A percentile compares a stretch with the other conserved stretches of the same genome.
These are phyloP conservation scores for Diplosphaera chodatii DNA, from an alignment of 139 green algal species.

Conservation along the genomic window DNA sequence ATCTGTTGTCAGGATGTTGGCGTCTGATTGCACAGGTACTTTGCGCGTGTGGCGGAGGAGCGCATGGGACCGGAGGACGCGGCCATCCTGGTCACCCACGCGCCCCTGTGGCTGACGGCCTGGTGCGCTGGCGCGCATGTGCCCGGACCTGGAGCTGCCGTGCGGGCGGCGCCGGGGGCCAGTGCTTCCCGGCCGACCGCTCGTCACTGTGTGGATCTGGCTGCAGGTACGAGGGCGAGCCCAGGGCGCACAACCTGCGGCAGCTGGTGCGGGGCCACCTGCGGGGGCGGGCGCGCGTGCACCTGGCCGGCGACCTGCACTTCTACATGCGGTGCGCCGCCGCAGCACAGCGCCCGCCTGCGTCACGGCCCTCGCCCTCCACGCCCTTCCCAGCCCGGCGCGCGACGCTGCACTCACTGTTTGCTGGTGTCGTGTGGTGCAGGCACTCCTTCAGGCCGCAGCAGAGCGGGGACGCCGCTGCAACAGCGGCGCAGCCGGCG, in stretches of 20 bases:
- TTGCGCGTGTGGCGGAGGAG: slow-evolving; percentile 77
- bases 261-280: slow-evolving; percentile 77
- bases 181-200: no score
- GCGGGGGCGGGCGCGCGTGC: slow-evolving; percentile 56
- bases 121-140: slow-evolving; percentile 63
- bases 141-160: no score
- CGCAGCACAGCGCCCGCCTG: no score
- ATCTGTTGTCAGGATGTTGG: no score
- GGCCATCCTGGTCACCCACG: slow-evolving; percentile 82
- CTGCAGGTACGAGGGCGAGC: slow-evolving; percentile 21
- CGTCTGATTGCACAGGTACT: slow-evolving; percentile 57
- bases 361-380: no score
- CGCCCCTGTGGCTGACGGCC: slow-evolving; percentile 76
- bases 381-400: no score
- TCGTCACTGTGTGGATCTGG: background rate
- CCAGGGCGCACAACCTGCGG: slow-evolving; percentile 50
- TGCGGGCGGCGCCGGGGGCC: no score
- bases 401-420: no score
- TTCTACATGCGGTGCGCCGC: slow-evolving; percentile 96
- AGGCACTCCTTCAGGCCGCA: slow-evolving; percentile 48
- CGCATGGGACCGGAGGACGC: slow-evolving; percentile 59
- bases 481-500: background rate
- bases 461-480: background rate
- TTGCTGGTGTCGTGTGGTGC: no score
- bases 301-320: slow-evolving; percentile 81